Base-by-base conservation (phyloP, 352 stramenopile species). In the Detonula confervacea region DNA sequence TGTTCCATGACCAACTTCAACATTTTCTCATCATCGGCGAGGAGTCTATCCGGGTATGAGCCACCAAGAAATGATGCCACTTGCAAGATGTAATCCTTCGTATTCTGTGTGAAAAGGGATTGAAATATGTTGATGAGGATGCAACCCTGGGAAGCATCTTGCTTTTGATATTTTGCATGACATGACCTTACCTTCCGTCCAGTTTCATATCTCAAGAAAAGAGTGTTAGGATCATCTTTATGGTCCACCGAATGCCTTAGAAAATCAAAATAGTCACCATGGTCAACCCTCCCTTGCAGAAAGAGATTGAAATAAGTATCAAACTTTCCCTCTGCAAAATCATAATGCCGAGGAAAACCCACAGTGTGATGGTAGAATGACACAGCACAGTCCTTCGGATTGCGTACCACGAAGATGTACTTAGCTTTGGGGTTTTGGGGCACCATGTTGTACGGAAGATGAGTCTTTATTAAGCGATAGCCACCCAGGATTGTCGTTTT, bases 251-350 rank as follows among this genome's bases (percentile, higher is more conserved):
- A 83, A 22, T 70, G 47, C 52, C 79, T 51, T 35, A 83, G 54
- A 55, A 74, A 83, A 27, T 84, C 70, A 60, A 87, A 90, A 39
- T 87, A 90, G 39, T 80, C 55, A 55, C 77, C 77, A 73, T 84
- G 83, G 49, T 90, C 83, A 6, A 90, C 83, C 25, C 81, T 65
- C 6, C 83, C 83, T 4, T 72, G 18, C 12, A 87, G 64, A 52
- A 90, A 90, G 0, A 83, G 56, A 39, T 86, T 61, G 66, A 90
- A 90, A 51, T 84, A 90, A 12, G 70, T 76, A 66, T 87, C 83
- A 33, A 86, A 90, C 39, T 57, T 55, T 1, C 73, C 83, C 11
- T 86, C 54, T 9, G 69, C 73, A 59, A 86, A 88, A 54, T 88
- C 55, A 44, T 88, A 88, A 51, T 83, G 71, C 35, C 55, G 52